Base-by-base conservation (phyloP, 1,139 yeast species). In the Magnusiomyces clavatus region DNA sequence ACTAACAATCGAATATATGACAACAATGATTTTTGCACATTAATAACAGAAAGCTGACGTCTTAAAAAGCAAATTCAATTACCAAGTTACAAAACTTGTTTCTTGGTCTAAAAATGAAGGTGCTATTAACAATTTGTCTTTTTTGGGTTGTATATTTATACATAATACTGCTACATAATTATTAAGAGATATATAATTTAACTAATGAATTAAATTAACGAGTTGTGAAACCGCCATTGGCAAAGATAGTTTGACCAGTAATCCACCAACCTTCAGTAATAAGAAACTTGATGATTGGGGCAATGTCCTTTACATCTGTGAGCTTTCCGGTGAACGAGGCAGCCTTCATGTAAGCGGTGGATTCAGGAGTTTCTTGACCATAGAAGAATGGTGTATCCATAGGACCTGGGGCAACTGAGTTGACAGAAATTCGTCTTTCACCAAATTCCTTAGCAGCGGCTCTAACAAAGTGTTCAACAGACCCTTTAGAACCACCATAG, bases 331-430 rank as follows among this genome's bases (percentile, higher is more conserved):
- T 71, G 51, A 75, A 60, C 31, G 77, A 76, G 11, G 57, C 57
- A 54, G 69, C 73, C 68, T 81, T 81, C 69, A 76, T 78, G 66
- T 68, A 82, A 38, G 69, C 81, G 51, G 81, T 73, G 55, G 77
- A 76, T 24, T 73, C 78, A 31, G 72, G 67, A 24, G 73, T 70
- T 65, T 82, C 86, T 66, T 79, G 83, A 20, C 79, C 78, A 60
- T 80, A 80, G 64, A 81, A 75, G 69, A 81, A 81, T 52, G 85
- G 84, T 24, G 86, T 81, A 61, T 81, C 85, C 84, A 81, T 81
- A 46, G 86, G 86, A 47, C 86, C 86, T 48, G 86, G 86, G 3
- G 85, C 83, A 54, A 81, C 78, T 60, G 77, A 72, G 60, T 77
- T 80, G 60, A 77, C 82, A 11, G 79, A 71, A 55, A 81, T 77